A percentile compares a stretch with the other conserved stretches of the same genome.
These are phyloP conservation scores for Trichocomaceae sp. DNA, from an alignment of 2,329 filamentous ascomycete genomes.

Conservation along the genomic window DNA sequence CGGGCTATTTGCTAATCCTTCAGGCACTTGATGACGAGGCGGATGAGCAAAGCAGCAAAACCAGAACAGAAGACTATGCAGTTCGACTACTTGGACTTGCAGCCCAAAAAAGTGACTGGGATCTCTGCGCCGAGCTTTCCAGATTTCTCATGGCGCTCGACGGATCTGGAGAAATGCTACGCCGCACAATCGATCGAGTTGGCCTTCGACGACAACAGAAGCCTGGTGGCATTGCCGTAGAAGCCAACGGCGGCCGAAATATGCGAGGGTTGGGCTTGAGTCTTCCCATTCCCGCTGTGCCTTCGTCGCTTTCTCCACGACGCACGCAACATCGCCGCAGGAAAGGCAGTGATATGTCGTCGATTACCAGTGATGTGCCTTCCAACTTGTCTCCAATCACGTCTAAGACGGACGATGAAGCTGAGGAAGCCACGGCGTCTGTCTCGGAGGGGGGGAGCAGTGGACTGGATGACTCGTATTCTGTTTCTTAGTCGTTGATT, in stretches of 20 bases:
- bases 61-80: conserved; percentile 51
- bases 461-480: conserved; percentile 10
- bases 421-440: conserved; percentile 2
- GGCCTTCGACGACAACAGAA: conserved; percentile 23
- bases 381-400: conserved; percentile 12
- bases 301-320: conserved; percentile 20
- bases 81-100: conserved; percentile 75
- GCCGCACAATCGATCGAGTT: conserved; percentile 38
- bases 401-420: conserved; percentile 9
- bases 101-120: conserved; percentile 83
- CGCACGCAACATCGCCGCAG: conserved; percentile 7
- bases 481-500: background rate
- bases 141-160: conserved; percentile 93
- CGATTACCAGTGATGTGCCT: conserved; percentile 11
- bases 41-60: conserved; percentile 43
- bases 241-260: conserved; percentile 22
- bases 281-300: conserved; percentile 29
- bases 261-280: conserved; percentile 32
- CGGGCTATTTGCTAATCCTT: conserved; percentile 89
- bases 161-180: conserved; percentile 70
- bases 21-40: conserved; percentile 63
- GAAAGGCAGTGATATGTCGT: conserved; percentile 15
- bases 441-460: conserved; percentile 12
- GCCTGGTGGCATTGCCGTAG: background rate
- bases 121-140: conserved; percentile 88